A percentile compares a stretch with the other conserved stretches of the same genome.
These are phyloP conservation scores for Croton setiger DNA, from an alignment of 441 rosid species.

Conservation along the genomic window DNA sequence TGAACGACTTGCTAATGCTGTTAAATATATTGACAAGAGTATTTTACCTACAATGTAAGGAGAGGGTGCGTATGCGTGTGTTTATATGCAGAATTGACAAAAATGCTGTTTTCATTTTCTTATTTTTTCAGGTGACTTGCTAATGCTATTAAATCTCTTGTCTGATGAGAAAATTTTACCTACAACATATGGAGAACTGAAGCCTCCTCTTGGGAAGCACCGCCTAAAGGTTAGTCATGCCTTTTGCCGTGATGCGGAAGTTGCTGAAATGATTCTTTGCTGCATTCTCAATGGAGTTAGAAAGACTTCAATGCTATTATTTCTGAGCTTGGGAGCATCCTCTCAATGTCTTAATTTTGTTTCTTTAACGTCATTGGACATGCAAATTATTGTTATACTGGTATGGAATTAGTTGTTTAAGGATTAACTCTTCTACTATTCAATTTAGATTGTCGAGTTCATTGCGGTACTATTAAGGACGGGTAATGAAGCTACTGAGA, in stretches of 20 bases:
- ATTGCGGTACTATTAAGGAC: conserved; percentile 77
- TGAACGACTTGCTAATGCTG: no score
- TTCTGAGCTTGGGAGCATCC: not conserved
- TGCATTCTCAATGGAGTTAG: conserved; percentile 8
- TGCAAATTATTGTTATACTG: not conserved
- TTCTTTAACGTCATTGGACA: not conserved
- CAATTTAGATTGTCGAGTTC: conserved; percentile 79
- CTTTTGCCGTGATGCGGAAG: conserved; percentile 21
- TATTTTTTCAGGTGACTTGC: conserved; percentile 62
- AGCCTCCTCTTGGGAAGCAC: conserved; percentile 98
- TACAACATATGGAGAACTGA: conserved; percentile 88
- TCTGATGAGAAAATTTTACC: conserved; percentile 82
- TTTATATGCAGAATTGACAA: not conserved
- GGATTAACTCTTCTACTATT: conserved; percentile 15
- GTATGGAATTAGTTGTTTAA: not conserved
- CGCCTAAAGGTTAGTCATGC: conserved; percentile 78
- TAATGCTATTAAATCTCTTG: conserved; percentile 58
- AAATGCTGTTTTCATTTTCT: not conserved
- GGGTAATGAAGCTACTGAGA: conserved; percentile 79
- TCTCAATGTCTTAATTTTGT: not conserved
- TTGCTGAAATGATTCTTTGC: not conserved
- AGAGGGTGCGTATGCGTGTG: not conserved
- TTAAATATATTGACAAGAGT: no score
- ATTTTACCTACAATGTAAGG: not conserved
- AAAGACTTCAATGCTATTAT: conserved; percentile 10